These are phyloP conservation scores for Westerdykella ornata DNA, from an alignment of 2,329 filamentous ascomycete genomes.

Conservation along the genomic window DNA sequence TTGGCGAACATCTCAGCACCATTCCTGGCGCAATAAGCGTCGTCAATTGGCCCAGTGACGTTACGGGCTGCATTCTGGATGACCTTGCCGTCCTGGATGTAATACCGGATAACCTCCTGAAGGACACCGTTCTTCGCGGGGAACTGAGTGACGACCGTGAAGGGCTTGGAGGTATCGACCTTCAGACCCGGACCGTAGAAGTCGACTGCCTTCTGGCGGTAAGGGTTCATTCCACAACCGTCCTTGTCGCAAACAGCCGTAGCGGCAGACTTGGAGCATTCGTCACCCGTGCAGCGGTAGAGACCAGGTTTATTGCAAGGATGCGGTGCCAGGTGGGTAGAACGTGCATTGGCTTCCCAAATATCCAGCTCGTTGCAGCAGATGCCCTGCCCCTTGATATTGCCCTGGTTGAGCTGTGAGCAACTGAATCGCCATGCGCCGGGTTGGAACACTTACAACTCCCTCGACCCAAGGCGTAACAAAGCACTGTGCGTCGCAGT, in stretches of 20 bases:
- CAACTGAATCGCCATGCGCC: slow-evolving; percentile 8
- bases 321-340: slow-evolving; percentile 46
- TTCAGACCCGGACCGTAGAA: slow-evolving; percentile 34
- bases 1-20: slow-evolving; percentile 25
- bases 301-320: slow-evolving; percentile 43
- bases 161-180: slow-evolving; percentile 53
- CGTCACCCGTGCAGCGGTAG: slow-evolving; percentile 39
- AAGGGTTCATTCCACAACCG: slow-evolving; percentile 34
- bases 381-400: slow-evolving; percentile 40
- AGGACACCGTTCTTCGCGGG: slow-evolving; percentile 52
- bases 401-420: slow-evolving; percentile 37
- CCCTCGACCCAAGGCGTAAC: slow-evolving; percentile 35
- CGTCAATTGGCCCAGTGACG: slow-evolving; percentile 24
- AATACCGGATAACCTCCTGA: slow-evolving; percentile 57
- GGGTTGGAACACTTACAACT: slow-evolving; percentile 21
- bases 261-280: slow-evolving; percentile 24
- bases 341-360: slow-evolving; percentile 48
- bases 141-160: slow-evolving; percentile 65
- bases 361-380: slow-evolving; percentile 54
- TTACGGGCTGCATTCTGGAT: slow-evolving; percentile 49
- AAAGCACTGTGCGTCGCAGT: slow-evolving; percentile 46
- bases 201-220: slow-evolving; percentile 17
- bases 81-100: slow-evolving; percentile 56
- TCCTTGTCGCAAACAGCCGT: slow-evolving; percentile 33
- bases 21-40: slow-evolving; percentile 24